A percentile compares a stretch with the other conserved stretches of the same genome.
Evolutionary conservation across 2,329 filamentous ascomycete genomes (phyloP).

Genomic region (Venturia aucupariae): DNA sequence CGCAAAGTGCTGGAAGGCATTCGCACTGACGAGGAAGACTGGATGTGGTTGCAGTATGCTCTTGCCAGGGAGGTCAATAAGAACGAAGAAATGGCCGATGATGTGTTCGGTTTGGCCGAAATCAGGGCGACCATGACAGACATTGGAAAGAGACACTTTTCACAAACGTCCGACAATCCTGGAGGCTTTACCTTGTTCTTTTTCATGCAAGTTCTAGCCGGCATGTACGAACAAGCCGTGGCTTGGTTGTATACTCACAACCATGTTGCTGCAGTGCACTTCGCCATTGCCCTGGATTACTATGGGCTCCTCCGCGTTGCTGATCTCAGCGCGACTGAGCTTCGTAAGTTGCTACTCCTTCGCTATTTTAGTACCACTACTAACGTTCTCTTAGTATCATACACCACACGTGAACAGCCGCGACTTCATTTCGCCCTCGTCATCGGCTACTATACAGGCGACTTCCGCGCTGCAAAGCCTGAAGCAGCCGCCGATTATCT

Average conservation of each 20-base stretch:
- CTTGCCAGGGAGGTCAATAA: constrained; percentile 53
- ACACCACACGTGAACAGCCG: constrained; percentile 59
- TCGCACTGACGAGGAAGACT: constrained; percentile 53
- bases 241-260: constrained; percentile 86
- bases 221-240: constrained; percentile 89
- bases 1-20: constrained; percentile 49
- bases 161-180: constrained; percentile 64
- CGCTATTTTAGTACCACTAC: constrained; percentile 14
- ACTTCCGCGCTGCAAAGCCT: constrained; percentile 86
- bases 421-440: constrained; percentile 94
- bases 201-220: constrained; percentile 80
- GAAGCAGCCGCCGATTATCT: constrained; percentile 91
- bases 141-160: constrained; percentile 86
- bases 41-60: constrained; percentile 58
- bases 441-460: constrained; percentile 88
- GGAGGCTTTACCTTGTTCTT: constrained; percentile 86
- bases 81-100: constrained; percentile 51
- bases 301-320: constrained; percentile 84
- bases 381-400: constrained; percentile 27
- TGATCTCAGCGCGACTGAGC: constrained; percentile 65
- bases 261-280: constrained; percentile 90
- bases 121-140: constrained; percentile 75
- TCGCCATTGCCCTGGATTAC: constrained; percentile 78
- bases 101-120: constrained; percentile 54
- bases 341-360: constrained; percentile 39